Conservation (phyloP, 768 basidiomycete genomes). For the Phanerochaete carnosa region DNA sequence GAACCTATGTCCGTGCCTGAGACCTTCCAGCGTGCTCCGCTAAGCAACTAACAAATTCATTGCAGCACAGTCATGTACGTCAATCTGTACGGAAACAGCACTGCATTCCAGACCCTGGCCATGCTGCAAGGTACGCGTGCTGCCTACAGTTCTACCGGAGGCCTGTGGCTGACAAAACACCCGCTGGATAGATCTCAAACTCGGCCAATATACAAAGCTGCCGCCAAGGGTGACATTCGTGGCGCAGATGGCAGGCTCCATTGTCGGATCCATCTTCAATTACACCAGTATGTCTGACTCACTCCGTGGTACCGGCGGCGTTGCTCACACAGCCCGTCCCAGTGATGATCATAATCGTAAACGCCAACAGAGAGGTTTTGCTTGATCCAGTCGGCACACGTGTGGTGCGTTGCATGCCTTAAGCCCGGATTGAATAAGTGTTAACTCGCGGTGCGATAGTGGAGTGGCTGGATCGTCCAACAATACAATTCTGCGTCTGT, state of each 20-base stretch:
- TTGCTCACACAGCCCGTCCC: too few relatives aligned
- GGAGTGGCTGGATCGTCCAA: constrained; percentile 54
- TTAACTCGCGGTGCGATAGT: constrained; percentile 21
- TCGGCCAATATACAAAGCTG: constrained; percentile 54
- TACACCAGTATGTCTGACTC: constrained; percentile 38
- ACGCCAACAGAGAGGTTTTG: constrained; percentile 42
- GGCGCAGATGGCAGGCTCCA: constrained; percentile 47
- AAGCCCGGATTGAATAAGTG: background rate
- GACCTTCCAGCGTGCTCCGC: background rate
- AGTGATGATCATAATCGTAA: constrained; percentile 50
- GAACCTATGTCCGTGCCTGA: constrained; percentile 38
- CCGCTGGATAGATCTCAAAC: constrained; percentile 39
- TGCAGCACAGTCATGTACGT: constrained; percentile 52
- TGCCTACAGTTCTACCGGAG: background rate
- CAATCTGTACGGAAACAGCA: constrained; percentile 51
- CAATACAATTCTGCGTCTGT: constrained; percentile 51
- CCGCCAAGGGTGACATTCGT: constrained; percentile 47
- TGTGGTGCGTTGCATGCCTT: constrained; percentile 28
- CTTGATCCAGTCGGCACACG: constrained; percentile 48
- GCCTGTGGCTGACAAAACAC: background rate
- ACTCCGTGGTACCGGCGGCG: too few relatives aligned
- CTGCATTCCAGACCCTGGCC: constrained; percentile 49
- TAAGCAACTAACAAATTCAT: background rate
- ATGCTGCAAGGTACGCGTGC: constrained; percentile 41
- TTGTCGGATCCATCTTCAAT: constrained; percentile 50